Evolutionary conservation across 306 rosid genomes (phyloP).

Genomic region (Canavalia ensiformis): DNA sequence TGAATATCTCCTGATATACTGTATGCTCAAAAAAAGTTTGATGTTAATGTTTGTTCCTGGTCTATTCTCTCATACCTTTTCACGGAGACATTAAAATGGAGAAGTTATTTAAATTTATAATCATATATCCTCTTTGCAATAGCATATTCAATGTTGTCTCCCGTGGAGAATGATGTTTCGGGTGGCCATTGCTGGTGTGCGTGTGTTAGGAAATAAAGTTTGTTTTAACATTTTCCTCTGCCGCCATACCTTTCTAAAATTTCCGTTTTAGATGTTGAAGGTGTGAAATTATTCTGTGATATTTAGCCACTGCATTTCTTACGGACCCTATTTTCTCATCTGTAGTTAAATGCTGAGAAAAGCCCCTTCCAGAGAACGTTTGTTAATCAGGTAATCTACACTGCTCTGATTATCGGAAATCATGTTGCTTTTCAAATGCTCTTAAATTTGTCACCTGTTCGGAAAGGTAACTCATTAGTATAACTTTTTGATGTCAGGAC

Average conservation of each 20-base stretch:
- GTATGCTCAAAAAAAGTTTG: neutral
- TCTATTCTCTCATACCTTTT: neutral
- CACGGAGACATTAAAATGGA: conserved; percentile 13
- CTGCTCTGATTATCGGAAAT: conserved; percentile 31
- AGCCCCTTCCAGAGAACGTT: conserved; percentile 89
- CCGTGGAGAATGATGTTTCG: neutral
- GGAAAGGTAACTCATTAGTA: neutral
- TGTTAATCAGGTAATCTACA: conserved; percentile 79
- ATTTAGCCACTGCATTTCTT: conserved; percentile 34
- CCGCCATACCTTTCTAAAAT: conserved; percentile 24
- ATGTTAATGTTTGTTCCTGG: neutral
- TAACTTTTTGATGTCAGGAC: conserved; percentile 1
- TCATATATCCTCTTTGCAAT: neutral
- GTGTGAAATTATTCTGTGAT: conserved; percentile 9
- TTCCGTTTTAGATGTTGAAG: conserved; percentile 15
- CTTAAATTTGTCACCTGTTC: conserved; percentile 18
- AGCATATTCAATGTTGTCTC: neutral
- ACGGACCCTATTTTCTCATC: conserved; percentile 40
- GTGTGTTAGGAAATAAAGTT: conserved; percentile 6
- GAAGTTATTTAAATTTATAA: conserved; percentile 28
- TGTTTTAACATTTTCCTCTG: neutral
- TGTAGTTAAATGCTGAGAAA: conserved; percentile 87
- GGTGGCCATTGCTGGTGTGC: conserved; percentile 1
- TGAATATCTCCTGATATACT: neutral
- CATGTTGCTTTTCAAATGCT: conserved; percentile 10